A percentile compares a stretch with the other conserved stretches of the same genome.
These are phyloP conservation scores for Cyberlindnera meyerae DNA, from an alignment of 805 yeast genomes.

Conservation along the genomic window DNA sequence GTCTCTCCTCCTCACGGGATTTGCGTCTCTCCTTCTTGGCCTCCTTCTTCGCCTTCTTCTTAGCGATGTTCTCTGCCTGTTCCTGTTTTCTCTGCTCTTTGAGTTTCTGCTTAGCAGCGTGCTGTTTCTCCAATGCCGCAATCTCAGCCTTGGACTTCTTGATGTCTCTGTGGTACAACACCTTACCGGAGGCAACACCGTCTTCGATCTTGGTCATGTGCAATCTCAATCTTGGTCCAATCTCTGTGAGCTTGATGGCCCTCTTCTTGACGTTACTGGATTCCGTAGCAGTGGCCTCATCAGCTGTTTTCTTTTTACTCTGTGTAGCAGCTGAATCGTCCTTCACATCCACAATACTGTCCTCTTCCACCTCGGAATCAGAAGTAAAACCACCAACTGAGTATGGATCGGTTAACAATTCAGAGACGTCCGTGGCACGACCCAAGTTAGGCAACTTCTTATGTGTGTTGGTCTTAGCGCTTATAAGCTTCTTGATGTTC, in stretches of 20 bases:
- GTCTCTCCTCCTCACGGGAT: slow-evolving; percentile 43
- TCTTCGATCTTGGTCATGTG: slow-evolving; percentile 84
- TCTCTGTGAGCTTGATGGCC: slow-evolving; percentile 87
- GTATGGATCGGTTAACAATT: slow-evolving; percentile 77
- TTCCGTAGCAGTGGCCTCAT: slow-evolving; percentile 18
- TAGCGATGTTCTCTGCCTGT: slow-evolving; percentile 74
- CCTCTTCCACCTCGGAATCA: slow-evolving; percentile 93
- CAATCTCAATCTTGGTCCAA: slow-evolving; percentile 86
- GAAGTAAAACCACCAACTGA: slow-evolving; percentile 77
- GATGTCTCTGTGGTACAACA: slow-evolving; percentile 72
- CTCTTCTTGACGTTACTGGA: slow-evolving; percentile 44
- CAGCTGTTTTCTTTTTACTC: slow-evolving; percentile 18
- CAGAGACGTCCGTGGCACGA: slow-evolving; percentile 70
- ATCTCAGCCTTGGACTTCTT: slow-evolving; percentile 60
- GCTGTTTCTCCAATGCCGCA: slow-evolving; percentile 58
- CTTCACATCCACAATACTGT: slow-evolving; percentile 64
- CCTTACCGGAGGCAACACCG: slow-evolving; percentile 84
- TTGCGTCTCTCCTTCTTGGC: slow-evolving; percentile 67
- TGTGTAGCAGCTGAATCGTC: slow-evolving; percentile 22
- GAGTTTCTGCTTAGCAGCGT: slow-evolving; percentile 53
- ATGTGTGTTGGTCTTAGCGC: slow-evolving; percentile 21
- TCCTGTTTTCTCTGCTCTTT: slow-evolving; percentile 69
- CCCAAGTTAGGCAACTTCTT: slow-evolving; percentile 32
- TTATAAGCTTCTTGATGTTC: slow-evolving; percentile 23
- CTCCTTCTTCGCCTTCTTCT: slow-evolving; percentile 67